Conservation (phyloP, 108 stramenopile genomes). For the Cylindrotheca closterium region DNA sequence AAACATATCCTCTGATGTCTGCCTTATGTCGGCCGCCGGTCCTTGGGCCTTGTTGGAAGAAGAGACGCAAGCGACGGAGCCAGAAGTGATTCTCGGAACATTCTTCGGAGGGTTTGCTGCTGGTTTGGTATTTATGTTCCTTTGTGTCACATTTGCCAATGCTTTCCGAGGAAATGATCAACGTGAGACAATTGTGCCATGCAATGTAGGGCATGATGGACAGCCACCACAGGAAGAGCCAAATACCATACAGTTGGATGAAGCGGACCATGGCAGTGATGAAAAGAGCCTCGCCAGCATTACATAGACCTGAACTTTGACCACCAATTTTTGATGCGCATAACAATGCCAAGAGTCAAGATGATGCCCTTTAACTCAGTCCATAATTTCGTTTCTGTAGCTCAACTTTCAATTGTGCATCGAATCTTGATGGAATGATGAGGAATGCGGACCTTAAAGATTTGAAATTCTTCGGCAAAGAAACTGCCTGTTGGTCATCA, state of each 20-base stretch:
- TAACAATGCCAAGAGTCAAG: too few species aligned
- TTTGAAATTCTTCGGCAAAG: not conserved
- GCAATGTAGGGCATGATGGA: too few species aligned
- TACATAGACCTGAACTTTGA: too few species aligned
- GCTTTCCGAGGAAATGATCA: not conserved
- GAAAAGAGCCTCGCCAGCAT: too few species aligned
- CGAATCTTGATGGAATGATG: not conserved
- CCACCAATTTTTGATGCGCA: too few species aligned
- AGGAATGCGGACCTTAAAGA: not conserved
- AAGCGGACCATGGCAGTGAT: too few species aligned
- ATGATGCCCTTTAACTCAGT: not conserved
- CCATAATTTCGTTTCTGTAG: not conserved
- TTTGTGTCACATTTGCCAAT: not conserved
- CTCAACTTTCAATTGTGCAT: not conserved
- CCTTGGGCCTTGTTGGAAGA: not conserved
- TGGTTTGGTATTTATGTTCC: conserved; percentile 14
- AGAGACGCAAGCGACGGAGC: not conserved
- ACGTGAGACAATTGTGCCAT: not conserved
- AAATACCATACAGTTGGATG: too few species aligned
- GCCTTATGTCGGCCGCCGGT: conserved; percentile 5
- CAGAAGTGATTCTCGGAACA: conserved; percentile 6
- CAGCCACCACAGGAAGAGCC: too few species aligned
- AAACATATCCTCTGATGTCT: conserved; percentile 36
- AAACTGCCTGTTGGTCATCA: not conserved
- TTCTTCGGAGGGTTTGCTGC: conserved; percentile 24